Evolutionary conservation across 768 basidiomycete genomes (phyloP).

Genomic region (Pulveroboletus sp.): DNA sequence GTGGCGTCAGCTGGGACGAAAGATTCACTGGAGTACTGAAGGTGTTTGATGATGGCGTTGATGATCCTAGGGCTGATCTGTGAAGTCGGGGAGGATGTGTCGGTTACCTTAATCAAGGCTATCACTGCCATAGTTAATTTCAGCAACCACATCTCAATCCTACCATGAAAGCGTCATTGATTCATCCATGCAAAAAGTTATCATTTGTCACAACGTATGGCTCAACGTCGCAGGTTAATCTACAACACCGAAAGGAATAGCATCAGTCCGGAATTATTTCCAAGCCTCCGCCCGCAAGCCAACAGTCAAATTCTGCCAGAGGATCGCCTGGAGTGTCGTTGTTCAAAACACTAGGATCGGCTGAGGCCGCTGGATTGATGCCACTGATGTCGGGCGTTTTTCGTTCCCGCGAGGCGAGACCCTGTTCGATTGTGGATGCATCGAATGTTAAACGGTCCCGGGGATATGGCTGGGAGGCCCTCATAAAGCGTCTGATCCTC

Average conservation of each 20-base stretch:
- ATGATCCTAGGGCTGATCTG: not conserved
- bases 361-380: not conserved
- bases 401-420: not conserved
- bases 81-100: not conserved
- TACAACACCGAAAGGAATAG: too few species aligned
- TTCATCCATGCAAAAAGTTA: too few species aligned
- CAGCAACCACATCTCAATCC: not conserved
- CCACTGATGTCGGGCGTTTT: not conserved
- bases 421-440: not conserved
- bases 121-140: not conserved
- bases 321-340: constrained; percentile 38
- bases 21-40: constrained; percentile 57
- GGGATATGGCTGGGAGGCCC: not conserved
- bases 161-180: not conserved
- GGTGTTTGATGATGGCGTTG: constrained; percentile 46
- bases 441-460: not conserved
- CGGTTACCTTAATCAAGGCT: not conserved
- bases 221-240: too few species aligned
- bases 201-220: too few species aligned
- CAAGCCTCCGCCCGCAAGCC: constrained; percentile 63
- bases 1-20: constrained; percentile 71
- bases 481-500: constrained; percentile 23
- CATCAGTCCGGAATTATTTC: constrained; percentile 39
- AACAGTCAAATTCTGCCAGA: constrained; percentile 63
- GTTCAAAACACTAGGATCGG: not conserved